Evolutionary conservation across 2,329 filamentous ascomycete species (phyloP), one percentile per base, ranked within the genome.

Genomic region (Alternaria tenuissima): DNA sequence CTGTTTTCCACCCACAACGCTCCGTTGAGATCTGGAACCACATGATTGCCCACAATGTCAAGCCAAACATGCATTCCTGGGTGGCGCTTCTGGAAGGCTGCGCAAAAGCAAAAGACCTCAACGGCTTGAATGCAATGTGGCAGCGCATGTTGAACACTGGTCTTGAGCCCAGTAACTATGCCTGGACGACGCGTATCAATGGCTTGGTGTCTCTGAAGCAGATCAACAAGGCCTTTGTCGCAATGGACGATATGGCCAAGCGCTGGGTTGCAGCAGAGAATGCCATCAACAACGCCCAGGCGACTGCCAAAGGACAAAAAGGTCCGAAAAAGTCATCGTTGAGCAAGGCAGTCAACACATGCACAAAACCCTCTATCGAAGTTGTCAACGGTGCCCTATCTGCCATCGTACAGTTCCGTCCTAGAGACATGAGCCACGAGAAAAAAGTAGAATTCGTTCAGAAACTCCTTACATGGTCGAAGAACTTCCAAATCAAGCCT

Each of bases 61-160:
- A 80, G 57, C 89, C 91, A 14, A 88, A 84, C 7, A 69, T 89
- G 55, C 84, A 81, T 66, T 90, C 91, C 0, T 95, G 91, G 86
- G 90, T 88, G 39, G 81, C 86, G 43, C 90, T 95, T 85, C 86
- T 95, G 66, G 83, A 87, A 57, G 91, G 91, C 1, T 92, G 89
- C 77, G 86, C 85, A 71, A 83, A 82, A 51, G 83, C 86, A 51
- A 82, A 83, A 55, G 88, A 92, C 67, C 65, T 82, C 0, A 75
- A 81, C n/a, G 87, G 84, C 22, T 81, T 94, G 61, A 85, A 89
- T 56, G 82, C 82, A 1, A 83, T 93, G 32, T 96, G 92, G 92
- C 67, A 78, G 0, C 86, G 85, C 64, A 86, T 95, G 78, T 70
- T 85, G 4, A 73, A 72, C 8, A 84, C 87, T 1, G 86, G 86